Percentiles rank a stretch among this genome's conserved stretches.
These are phyloP conservation scores for Phytophthora cactorum DNA, from an alignment of 352 stramenopile genomes.

Conservation along the genomic window DNA sequence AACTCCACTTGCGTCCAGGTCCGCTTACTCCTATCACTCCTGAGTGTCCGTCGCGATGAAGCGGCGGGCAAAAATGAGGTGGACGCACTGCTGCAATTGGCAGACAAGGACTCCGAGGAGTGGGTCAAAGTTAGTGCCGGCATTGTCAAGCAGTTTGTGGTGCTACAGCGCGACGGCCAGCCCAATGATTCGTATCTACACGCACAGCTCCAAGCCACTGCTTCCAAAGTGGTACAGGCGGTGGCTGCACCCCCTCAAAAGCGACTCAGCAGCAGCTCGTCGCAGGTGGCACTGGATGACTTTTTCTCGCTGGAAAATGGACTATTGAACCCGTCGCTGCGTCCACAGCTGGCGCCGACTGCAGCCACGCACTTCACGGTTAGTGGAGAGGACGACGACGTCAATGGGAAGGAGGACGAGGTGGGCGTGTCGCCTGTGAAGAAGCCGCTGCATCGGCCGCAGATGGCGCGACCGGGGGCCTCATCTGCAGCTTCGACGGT, in stretches of 20 bases:
- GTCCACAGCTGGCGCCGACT: conserved; percentile 48
- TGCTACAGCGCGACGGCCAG: conserved; percentile 46
- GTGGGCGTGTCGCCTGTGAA: conserved; percentile 40
- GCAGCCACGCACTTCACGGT: conserved; percentile 70
- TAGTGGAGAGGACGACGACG: conserved; percentile 51
- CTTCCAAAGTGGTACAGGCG: conserved; percentile 47
- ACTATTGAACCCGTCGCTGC: conserved; percentile 63
- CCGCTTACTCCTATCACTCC: conserved; percentile 66
- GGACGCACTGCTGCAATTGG: conserved; percentile 56
- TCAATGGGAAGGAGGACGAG: conserved; percentile 33
- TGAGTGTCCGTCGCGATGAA: conserved; percentile 67
- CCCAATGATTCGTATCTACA: conserved; percentile 71
- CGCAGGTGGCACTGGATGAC: conserved; percentile 45
- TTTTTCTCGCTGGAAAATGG: conserved; percentile 76
- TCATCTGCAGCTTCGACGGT: conserved; percentile 27
- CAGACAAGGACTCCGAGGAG: conserved; percentile 70
- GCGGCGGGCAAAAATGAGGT: conserved; percentile 51
- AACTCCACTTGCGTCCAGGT: conserved; percentile 34
- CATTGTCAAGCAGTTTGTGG: conserved; percentile 76
- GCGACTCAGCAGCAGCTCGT: conserved; percentile 21
- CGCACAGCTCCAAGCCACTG: conserved; percentile 53
- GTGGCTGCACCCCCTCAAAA: conserved; percentile 29
- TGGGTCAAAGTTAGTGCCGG: conserved; percentile 72
- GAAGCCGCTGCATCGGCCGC: conserved; percentile 50
- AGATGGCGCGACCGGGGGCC: conserved; percentile 45